Conservation (phyloP, 805 yeast genomes). For the Lipomyces spencermartinsiae region DNA sequence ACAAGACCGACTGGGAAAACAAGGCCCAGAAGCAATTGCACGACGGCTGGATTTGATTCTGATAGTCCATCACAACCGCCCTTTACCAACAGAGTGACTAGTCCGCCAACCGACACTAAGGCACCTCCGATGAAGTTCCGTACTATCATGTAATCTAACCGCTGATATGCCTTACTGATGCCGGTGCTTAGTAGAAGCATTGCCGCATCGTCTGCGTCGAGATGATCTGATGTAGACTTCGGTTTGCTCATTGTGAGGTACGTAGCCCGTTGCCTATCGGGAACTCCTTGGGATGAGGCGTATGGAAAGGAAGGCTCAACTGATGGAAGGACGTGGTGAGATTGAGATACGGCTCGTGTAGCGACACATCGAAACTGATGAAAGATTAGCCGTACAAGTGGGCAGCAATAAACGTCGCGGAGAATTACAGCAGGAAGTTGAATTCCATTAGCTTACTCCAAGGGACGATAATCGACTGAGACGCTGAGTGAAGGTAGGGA, state of each 20-base stretch:
- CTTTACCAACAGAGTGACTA: conserved; percentile 34
- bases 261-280: neutral
- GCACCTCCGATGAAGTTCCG: conserved; percentile 38
- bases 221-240: conserved; percentile 22
- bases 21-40: conserved; percentile 32
- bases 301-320: neutral
- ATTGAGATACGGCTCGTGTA: neutral
- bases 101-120: conserved; percentile 36
- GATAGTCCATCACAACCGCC: conserved; percentile 36
- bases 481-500: neutral
- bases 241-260: neutral
- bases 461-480: neutral
- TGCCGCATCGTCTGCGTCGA: conserved; percentile 36
- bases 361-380: conserved; percentile 1
- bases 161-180: conserved; percentile 33
- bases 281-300: neutral
- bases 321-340: neutral
- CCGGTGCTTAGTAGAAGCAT: conserved; percentile 30
- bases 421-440: conserved; percentile 7
- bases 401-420: neutral
- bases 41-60: conserved; percentile 34
- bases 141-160: conserved; percentile 30
- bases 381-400: neutral
- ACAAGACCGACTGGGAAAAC: conserved; percentile 39
- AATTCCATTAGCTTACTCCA: conserved; percentile 4